phyloP scores from a whole-genome alignment of 306 rosid species.

The Castanea sativa region DNA sequence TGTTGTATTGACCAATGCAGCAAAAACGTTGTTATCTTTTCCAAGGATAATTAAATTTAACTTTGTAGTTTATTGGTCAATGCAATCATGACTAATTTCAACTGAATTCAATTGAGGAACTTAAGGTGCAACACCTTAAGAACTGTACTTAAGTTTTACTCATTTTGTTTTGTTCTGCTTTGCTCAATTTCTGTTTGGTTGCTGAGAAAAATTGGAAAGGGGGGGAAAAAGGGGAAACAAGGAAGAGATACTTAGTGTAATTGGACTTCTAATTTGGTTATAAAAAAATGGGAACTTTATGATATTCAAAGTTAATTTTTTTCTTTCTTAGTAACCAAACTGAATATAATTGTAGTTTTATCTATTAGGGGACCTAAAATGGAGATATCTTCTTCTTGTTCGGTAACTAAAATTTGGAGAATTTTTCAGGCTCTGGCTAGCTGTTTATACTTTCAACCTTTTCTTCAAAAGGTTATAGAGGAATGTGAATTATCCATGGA shows the following conservation, averaged over 20 bases:
- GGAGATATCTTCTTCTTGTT: not conserved
- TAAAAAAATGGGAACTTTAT: not conserved
- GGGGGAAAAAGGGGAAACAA: not conserved
- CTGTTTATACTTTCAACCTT: conserved; percentile 63
- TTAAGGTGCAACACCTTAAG: too few species aligned
- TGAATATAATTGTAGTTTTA: not conserved
- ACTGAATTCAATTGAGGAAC: too few species aligned
- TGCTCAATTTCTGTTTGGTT: not conserved
- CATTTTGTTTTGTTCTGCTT: not conserved
- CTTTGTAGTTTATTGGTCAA: too few species aligned
- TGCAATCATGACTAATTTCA: too few species aligned
- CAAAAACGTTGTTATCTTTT: too few species aligned
- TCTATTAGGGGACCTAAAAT: not conserved
- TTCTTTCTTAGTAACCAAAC: conserved; percentile 7
- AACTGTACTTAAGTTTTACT: too few species aligned
- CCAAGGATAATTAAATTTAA: too few species aligned
- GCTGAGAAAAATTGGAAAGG: not conserved
- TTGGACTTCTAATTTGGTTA: not conserved
- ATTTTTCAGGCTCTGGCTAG: conserved; percentile 75
- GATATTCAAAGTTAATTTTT: not conserved
- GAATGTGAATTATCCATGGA: conserved; percentile 37
- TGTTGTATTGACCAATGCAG: too few species aligned
- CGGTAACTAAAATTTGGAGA: not conserved
- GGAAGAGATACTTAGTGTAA: not conserved
- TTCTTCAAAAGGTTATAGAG: conserved; percentile 42